Conservation (phyloP, 1,139 yeast species). For the Blastobotrys illinoisensis region DNA sequence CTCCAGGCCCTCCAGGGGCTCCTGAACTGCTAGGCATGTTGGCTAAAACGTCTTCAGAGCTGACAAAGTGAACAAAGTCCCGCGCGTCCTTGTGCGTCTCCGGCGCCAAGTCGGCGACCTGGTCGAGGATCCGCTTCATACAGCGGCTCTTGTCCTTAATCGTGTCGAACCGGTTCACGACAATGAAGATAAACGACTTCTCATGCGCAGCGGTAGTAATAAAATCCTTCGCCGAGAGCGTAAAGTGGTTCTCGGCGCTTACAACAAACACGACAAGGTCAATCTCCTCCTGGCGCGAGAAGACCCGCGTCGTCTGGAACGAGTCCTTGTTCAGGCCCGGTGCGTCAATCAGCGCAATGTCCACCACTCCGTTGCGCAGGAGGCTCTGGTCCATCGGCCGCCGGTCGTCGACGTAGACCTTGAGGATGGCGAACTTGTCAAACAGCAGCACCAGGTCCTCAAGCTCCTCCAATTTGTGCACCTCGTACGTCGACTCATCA, state of each 20-base stretch:
- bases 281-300: slow-evolving; percentile 94
- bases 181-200: slow-evolving; percentile 86
- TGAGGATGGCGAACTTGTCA: slow-evolving; percentile 65
- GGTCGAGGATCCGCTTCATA: slow-evolving; percentile 68
- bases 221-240: slow-evolving; percentile 90
- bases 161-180: slow-evolving; percentile 85
- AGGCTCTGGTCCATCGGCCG: slow-evolving; percentile 67
- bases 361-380: slow-evolving; percentile 84
- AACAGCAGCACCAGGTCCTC: slow-evolving; percentile 68
- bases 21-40: slow-evolving; percentile 31
- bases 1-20: too few species aligned
- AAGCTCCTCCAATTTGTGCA: slow-evolving; percentile 49
- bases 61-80: slow-evolving; percentile 93
- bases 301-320: slow-evolving; percentile 90
- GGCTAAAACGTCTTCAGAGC: slow-evolving; percentile 45
- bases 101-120: slow-evolving; percentile 83
- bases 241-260: slow-evolving; percentile 92
- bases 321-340: slow-evolving; percentile 95
- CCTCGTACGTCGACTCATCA: slow-evolving; percentile 62
- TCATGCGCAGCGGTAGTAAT: slow-evolving; percentile 88
- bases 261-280: slow-evolving; percentile 96
- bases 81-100: slow-evolving; percentile 81
- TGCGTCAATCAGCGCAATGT: slow-evolving; percentile 89
- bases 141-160: slow-evolving; percentile 79
- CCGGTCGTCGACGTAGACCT: slow-evolving; percentile 73